These are phyloP conservation scores for Chernovozyma aurita DNA, from an alignment of 1,139 yeast genomes.

Conservation along the genomic window DNA sequence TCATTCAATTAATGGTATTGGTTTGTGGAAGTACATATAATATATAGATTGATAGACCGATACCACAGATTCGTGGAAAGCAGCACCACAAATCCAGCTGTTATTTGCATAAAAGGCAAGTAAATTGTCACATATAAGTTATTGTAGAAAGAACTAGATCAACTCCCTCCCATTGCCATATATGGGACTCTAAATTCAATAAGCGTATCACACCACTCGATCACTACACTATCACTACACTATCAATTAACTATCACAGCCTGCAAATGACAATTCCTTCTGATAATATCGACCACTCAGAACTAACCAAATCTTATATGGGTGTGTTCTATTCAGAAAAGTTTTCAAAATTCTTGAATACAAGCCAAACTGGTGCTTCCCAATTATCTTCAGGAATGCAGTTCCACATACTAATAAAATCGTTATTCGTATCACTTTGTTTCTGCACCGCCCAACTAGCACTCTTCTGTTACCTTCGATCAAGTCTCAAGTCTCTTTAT, in stretches of 20 bases:
- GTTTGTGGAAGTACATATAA: background rate
- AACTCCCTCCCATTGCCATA: too few species aligned
- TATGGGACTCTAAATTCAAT: too few species aligned
- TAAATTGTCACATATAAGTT: too few species aligned
- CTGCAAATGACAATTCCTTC: background rate
- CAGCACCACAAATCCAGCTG: too few species aligned
- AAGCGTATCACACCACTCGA: too few species aligned
- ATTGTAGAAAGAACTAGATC: too few species aligned
- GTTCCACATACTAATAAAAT: conserved; percentile 36
- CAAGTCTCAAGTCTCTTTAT: conserved; percentile 44
- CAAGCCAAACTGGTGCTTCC: conserved; percentile 56
- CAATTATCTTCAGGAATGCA: conserved; percentile 41
- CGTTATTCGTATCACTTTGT: conserved; percentile 47
- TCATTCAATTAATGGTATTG: background rate
- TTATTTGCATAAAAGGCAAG: too few species aligned
- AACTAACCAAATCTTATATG: conserved; percentile 24
- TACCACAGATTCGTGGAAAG: background rate
- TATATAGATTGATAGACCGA: background rate
- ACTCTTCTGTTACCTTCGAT: conserved; percentile 48
- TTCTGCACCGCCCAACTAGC: conserved; percentile 50
- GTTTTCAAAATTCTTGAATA: conserved; percentile 42
- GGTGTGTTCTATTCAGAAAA: conserved; percentile 21
- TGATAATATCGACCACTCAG: conserved; percentile 18
- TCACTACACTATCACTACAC: too few species aligned
- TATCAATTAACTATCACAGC: too few species aligned